phyloP scores from a whole-genome alignment of 495 filamentous ascomycete genomes.

The Talaromyces nanjingensis region DNA sequence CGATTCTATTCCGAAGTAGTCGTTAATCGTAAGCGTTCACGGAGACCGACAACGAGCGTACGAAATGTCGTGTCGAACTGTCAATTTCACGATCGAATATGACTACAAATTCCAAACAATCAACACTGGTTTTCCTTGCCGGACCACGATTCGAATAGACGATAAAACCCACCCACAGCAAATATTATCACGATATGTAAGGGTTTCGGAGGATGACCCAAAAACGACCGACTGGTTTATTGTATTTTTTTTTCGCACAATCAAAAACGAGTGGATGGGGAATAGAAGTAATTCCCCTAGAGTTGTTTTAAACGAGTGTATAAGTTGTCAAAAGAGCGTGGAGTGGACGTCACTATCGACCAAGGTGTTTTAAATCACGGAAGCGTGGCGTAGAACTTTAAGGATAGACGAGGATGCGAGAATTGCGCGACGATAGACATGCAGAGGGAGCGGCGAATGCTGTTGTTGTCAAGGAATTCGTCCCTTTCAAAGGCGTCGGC shows the following conservation, averaged over 20 bases:
- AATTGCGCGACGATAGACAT: constrained; percentile 5
- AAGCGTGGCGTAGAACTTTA: background rate
- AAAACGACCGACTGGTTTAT: background rate
- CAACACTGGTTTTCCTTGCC: background rate
- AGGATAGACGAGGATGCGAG: background rate
- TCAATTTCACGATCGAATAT: background rate
- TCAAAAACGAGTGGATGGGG: constrained; percentile 7
- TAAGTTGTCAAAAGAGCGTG: constrained; percentile 2
- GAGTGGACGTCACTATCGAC: background rate
- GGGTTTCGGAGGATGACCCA: background rate
- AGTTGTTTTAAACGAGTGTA: constrained; percentile 4
- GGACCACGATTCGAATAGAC: background rate
- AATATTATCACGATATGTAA: constrained; percentile 1
- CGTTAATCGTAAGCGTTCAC: background rate
- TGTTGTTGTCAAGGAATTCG: constrained; percentile 3
- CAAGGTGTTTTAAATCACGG: background rate
- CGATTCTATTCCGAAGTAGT: background rate
- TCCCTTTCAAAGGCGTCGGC: constrained; percentile 8
- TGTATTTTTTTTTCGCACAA: background rate
- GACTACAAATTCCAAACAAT: background rate
- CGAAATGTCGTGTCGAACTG: background rate
- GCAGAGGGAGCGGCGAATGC: constrained; percentile 1
- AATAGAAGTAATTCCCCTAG: background rate
- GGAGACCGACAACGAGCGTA: background rate
- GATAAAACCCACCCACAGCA: background rate